Base-by-base conservation (phyloP, 2,329 filamentous ascomycete genomes). In the Neospermospora avenae region DNA sequence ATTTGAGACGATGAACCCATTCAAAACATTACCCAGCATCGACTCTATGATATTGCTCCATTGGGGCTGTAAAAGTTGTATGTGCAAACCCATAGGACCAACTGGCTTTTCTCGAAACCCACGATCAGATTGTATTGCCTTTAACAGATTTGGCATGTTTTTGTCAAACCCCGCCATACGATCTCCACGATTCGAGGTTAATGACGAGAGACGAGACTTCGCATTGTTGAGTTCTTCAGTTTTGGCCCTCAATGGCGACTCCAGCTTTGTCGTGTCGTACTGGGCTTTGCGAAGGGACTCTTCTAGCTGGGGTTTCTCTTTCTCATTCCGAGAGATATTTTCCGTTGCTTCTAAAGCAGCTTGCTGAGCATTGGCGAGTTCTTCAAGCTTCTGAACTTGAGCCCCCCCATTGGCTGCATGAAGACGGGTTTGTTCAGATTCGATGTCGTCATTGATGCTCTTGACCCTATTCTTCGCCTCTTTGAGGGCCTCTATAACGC, bases 41-140 rank as follows among this genome's bases (percentile, higher is more conserved):
- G 83, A 88, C 72, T 99, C 95, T 14, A 99, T 74, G 45, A 96
- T 85, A 0, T 84, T 82, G 1, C 88, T 89, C 95, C 95, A 99
- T 67, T 90, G 81, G 0, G 90, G 88, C 66, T 93, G 87, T 37
- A 85, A 77, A 24, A 99, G 77, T 65, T 85, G 86, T 55, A 99
- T 81, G 69, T 95, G 84, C 24, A 85, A 78, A 31, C 93, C 95
- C 14, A 98, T 78, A 0, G 95, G 95, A 0, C 95, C 95, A 35
- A 98, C 79, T 2, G 95, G 95, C 63, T 82, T 87, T 45, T 83
- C 77, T 24, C 79, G 77, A 70, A 96, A 98, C 0, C 85, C 80
- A 2, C 64, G 74, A 59, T 96, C 90, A n/a, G 78, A 77, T 5
- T 84, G 80, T 62, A 98, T 90, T n/a, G 81, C 81, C 56, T 76